Percentiles rank a stretch among this genome's conserved stretches.
Conservation (phyloP, 208 protist species). For the Trypanosomatidae sp. region DNA sequence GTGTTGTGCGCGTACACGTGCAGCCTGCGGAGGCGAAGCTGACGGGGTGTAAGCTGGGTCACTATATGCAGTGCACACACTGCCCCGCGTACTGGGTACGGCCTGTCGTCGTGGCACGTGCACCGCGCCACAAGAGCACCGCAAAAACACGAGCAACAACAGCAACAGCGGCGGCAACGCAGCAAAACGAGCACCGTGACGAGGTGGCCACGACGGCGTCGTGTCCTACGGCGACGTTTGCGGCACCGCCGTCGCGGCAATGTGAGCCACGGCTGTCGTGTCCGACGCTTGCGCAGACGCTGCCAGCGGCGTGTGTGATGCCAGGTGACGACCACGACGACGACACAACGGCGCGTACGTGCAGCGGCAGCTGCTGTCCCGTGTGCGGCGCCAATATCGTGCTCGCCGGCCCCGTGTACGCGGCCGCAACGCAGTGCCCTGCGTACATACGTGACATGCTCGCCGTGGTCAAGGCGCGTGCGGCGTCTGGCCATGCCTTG, state of each 20-base stretch:
- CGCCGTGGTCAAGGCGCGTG: constrained; percentile 46
- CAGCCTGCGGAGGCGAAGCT: constrained; percentile 85
- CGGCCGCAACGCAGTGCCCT: constrained; percentile 73
- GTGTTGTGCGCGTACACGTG: constrained; percentile 96
- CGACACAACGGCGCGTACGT: not conserved
- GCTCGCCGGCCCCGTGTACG: constrained; percentile 91
- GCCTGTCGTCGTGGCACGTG: constrained; percentile 59
- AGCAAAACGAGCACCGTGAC: no score
- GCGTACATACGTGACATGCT: constrained; percentile 68
- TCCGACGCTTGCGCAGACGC: no score
- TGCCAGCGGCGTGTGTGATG: no score
- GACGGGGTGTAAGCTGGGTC: constrained; percentile 69
- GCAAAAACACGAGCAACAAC: no score
- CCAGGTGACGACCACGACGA: not conserved
- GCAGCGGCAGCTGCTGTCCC: constrained; percentile 17
- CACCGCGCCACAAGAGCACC: no score
- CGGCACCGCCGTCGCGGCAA: no score
- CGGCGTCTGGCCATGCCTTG: constrained; percentile 21
- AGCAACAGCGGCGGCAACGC: no score
- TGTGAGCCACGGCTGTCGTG: no score
- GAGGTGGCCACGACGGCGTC: no score
- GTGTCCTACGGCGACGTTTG: no score
- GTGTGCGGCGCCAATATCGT: constrained; percentile 72
- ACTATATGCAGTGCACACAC: constrained; percentile 91
- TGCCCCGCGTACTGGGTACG: constrained; percentile 91